These are phyloP conservation scores for Wickerhamiella vanderwaltii DNA, from an alignment of 805 yeast species.

Conservation along the genomic window DNA sequence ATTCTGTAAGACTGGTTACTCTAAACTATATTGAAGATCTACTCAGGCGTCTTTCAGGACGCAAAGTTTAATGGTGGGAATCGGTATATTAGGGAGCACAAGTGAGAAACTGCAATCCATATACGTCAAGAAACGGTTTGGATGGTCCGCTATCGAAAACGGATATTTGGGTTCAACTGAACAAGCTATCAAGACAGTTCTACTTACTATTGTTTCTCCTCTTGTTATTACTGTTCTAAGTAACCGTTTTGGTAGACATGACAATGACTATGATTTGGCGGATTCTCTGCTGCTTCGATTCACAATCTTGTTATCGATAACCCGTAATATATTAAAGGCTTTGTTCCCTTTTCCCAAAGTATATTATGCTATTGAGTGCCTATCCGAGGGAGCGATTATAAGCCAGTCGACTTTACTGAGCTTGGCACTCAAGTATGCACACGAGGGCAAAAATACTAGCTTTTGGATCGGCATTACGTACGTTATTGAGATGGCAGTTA, in stretches of 20 bases:
- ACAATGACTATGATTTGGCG: background rate
- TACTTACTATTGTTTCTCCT: background rate
- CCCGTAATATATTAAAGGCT: background rate
- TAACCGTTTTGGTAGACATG: background rate
- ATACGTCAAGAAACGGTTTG: constrained; percentile 4
- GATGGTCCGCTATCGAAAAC: constrained; percentile 2
- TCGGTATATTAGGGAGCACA: background rate
- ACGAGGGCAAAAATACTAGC: background rate
- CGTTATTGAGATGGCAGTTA: background rate
- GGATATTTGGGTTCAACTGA: background rate
- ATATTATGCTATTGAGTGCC: background rate
- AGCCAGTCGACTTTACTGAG: background rate
- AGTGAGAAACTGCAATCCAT: background rate
- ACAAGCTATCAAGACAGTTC: background rate
- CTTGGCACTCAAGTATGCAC: constrained; percentile 1
- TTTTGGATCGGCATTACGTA: constrained; percentile 1
- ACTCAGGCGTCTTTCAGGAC: background rate
- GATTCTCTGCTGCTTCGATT: background rate
- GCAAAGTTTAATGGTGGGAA: background rate
- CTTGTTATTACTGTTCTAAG: background rate
- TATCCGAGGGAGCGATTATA: background rate
- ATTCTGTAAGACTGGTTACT: background rate
- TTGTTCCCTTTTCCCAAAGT: constrained; percentile 1
- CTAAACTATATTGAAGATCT: background rate
- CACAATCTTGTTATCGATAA: background rate